A percentile compares a stretch with the other conserved stretches of the same genome.
phyloP scores from a whole-genome alignment of 257 asterid species.

The Plantago elongata region DNA sequence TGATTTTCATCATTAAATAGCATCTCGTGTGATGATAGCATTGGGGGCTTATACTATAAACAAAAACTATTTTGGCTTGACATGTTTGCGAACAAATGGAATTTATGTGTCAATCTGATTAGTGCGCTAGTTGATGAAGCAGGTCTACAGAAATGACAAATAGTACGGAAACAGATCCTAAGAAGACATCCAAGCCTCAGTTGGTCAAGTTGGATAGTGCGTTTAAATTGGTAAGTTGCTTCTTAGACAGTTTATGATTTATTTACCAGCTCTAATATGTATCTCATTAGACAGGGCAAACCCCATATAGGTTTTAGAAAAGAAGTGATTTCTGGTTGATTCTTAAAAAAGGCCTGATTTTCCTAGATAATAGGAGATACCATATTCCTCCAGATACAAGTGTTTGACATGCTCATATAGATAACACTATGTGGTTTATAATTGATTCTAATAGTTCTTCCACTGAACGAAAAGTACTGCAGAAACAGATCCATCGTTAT shows the following conservation, averaged over 20 bases:
- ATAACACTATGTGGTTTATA: not conserved
- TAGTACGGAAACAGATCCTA: slow-evolving; percentile 30
- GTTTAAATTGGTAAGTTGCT: slow-evolving; percentile 51
- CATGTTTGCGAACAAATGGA: no score
- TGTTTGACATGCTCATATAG: no score
- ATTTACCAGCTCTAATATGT: not conserved
- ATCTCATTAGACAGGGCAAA: not conserved
- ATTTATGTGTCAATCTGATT: not conserved
- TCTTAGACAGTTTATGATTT: not conserved
- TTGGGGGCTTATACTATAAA: no score
- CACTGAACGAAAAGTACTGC: not conserved
- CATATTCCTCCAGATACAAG: no score
- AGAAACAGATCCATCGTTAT: not conserved
- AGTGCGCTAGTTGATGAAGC: slow-evolving; percentile 2
- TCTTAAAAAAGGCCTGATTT: no score
- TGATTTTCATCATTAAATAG: no score
- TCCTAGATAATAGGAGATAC: no score
- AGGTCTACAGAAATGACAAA: slow-evolving; percentile 31
- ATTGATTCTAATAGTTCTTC: not conserved
- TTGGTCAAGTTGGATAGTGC: slow-evolving; percentile 52
- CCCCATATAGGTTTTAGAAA: no score
- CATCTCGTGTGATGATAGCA: no score
- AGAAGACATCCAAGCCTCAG: slow-evolving; percentile 41
- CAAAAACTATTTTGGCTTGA: no score
- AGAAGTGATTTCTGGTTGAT: no score